Evolutionary conservation across 495 filamentous ascomycete genomes (phyloP).

Genomic region (Pseudevernia furfuracea): DNA sequence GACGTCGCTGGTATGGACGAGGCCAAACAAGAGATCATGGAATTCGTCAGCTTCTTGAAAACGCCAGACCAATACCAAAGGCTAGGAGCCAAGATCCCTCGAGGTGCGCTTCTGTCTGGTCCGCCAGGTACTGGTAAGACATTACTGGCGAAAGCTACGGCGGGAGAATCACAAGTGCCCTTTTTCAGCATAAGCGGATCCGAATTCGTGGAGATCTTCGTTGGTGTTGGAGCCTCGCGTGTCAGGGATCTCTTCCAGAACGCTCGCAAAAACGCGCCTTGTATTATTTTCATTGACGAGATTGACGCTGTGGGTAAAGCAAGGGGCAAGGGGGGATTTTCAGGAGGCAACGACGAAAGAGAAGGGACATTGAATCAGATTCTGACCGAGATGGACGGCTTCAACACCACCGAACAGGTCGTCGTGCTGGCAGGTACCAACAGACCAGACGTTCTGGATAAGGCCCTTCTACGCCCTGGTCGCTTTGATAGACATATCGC

Average conservation of each 20-base stretch:
- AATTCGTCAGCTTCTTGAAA: slow-evolving; percentile 95
- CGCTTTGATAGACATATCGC: slow-evolving; percentile 93
- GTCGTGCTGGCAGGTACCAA: slow-evolving; percentile 98
- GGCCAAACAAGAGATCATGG: slow-evolving; percentile 97
- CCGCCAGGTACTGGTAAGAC: slow-evolving; percentile 98
- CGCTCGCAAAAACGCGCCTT: slow-evolving; percentile 90
- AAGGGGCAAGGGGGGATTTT: slow-evolving; percentile 62
- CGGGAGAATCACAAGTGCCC: slow-evolving; percentile 92
- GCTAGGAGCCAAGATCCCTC: slow-evolving; percentile 93
- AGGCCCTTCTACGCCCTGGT: slow-evolving; percentile 90
- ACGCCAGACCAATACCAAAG: slow-evolving; percentile 82
- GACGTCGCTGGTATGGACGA: slow-evolving; percentile 99
- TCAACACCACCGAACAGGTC: slow-evolving; percentile 95
- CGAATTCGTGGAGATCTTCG: slow-evolving; percentile 99
- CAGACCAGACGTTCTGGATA: slow-evolving; percentile 85
- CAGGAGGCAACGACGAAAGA: slow-evolving; percentile 92
- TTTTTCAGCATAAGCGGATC: slow-evolving; percentile 98
- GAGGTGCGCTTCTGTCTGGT: slow-evolving; percentile 90
- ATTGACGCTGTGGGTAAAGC: slow-evolving; percentile 96
- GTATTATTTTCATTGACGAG: slow-evolving; percentile 99
- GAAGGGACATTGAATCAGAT: slow-evolving; percentile 97
- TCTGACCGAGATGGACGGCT: slow-evolving; percentile 98
- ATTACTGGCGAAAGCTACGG: slow-evolving; percentile 90
- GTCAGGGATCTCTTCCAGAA: slow-evolving; percentile 93
- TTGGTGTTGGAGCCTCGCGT: slow-evolving; percentile 91